Conservation (phyloP, 352 stramenopile species). For the Pythium aquatile region DNA sequence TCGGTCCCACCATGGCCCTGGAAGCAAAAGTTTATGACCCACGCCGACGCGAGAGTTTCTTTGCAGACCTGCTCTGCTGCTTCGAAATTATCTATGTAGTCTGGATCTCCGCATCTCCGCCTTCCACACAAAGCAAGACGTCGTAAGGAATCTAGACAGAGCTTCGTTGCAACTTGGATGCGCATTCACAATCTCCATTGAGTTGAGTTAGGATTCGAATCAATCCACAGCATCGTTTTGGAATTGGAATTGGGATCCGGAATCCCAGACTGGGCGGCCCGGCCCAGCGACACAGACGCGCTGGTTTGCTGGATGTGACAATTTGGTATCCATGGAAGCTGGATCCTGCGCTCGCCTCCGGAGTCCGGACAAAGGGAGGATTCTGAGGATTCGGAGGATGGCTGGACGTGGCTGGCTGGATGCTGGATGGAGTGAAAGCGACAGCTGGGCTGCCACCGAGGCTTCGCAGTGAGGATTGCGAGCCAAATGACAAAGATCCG, state of each 20-base stretch:
- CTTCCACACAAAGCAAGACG: too few relatives aligned
- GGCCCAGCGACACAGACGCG: not conserved
- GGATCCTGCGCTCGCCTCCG: not conserved
- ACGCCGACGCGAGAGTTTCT: too few relatives aligned
- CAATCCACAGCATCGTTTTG: not conserved
- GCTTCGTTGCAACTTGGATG: not conserved
- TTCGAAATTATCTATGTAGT: too few relatives aligned
- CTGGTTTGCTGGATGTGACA: constrained; percentile 5
- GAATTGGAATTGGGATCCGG: not conserved
- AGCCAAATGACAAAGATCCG: not conserved
- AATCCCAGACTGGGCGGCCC: not conserved
- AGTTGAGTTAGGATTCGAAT: not conserved
- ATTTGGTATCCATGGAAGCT: not conserved
- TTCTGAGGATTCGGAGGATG: not conserved
- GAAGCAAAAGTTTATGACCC: not conserved
- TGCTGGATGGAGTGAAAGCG: not conserved
- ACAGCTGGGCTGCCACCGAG: not conserved
- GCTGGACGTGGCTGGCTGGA: not conserved
- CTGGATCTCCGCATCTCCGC: too few relatives aligned
- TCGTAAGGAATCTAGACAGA: too few relatives aligned
- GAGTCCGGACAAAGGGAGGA: not conserved
- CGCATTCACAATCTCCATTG: not conserved
- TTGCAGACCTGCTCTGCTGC: too few relatives aligned
- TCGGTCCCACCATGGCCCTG: not conserved
- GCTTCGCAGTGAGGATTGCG: not conserved